Percentiles rank a stretch among this genome's conserved stretches.
These are phyloP conservation scores for Vitis hybrid DNA, from an alignment of 177 flowering plant species.

Conservation along the genomic window DNA sequence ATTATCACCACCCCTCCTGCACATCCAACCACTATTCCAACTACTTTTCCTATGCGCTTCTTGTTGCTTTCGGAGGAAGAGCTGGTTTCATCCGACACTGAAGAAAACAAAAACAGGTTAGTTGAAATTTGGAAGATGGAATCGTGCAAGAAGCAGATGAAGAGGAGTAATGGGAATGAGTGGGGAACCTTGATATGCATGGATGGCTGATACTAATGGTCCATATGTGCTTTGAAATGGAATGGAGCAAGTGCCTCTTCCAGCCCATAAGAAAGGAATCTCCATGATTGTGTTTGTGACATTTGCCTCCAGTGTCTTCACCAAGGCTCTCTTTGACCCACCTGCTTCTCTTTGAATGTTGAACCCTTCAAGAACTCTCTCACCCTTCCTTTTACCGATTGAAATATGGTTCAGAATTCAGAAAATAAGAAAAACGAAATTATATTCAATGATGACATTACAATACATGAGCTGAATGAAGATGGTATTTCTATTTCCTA, in stretches of 20 bases:
- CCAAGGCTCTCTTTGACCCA: conserved; percentile 43
- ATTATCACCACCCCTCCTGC: conserved; percentile 30
- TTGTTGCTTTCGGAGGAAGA: conserved; percentile 22
- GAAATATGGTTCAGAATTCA: too few relatives aligned
- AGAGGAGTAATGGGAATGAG: not conserved
- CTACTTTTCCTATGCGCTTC: conserved; percentile 26
- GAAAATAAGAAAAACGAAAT: not conserved
- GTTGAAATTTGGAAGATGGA: too few relatives aligned
- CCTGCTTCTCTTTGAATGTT: conserved; percentile 46
- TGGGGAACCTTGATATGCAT: conserved; percentile 34
- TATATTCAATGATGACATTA: too few relatives aligned
- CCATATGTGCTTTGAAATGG: conserved; percentile 53
- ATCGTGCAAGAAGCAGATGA: not conserved
- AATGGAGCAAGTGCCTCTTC: conserved; percentile 58
- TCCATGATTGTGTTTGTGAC: conserved; percentile 48
- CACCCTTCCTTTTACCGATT: conserved; percentile 23
- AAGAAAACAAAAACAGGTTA: not conserved
- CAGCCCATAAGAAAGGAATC: conserved; percentile 48
- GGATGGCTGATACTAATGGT: conserved; percentile 51
- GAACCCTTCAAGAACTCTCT: conserved; percentile 45
- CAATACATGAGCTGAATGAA: too few relatives aligned
- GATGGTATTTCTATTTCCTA: too few relatives aligned
- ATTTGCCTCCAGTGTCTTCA: conserved; percentile 35
- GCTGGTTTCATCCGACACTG: conserved; percentile 18
- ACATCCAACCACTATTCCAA: conserved; percentile 36